A percentile compares a stretch with the other conserved stretches of the same genome.
Evolutionary conservation across 1,139 yeast species (phyloP).

Genomic region (Zygosaccharomyces pseudobailii): DNA sequence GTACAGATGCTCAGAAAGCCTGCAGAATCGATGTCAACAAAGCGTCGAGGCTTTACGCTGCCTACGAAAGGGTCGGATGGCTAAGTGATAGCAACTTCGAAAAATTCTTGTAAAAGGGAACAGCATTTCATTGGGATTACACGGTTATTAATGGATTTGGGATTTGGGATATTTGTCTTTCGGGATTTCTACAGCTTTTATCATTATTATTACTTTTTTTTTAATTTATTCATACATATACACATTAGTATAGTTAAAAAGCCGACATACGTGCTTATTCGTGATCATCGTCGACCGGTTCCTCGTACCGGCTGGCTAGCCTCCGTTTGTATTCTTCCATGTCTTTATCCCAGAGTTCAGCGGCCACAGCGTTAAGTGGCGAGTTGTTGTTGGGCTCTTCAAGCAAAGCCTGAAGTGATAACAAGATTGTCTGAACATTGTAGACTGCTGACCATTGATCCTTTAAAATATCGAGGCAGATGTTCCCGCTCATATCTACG

Average conservation of each 20-base stretch:
- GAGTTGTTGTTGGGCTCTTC: slow-evolving; percentile 52
- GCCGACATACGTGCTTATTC: background rate
- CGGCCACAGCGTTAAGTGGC: slow-evolving; percentile 46
- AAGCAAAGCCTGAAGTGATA: slow-evolving; percentile 54
- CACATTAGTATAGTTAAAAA: background rate
- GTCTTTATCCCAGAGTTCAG: slow-evolving; percentile 43
- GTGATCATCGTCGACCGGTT: slow-evolving; percentile 30
- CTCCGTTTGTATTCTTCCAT: slow-evolving; percentile 44
- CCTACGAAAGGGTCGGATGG: slow-evolving; percentile 96
- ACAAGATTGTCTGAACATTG: slow-evolving; percentile 52
- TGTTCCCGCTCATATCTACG: slow-evolving; percentile 62
- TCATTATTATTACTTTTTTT: too few species aligned
- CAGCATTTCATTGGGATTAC: background rate
- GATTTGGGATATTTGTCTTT: background rate
- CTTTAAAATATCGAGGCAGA: slow-evolving; percentile 78
- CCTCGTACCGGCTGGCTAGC: slow-evolving; percentile 43
- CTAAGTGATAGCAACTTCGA: slow-evolving; percentile 70
- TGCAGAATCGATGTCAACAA: slow-evolving; percentile 96
- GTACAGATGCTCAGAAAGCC: slow-evolving; percentile 97
- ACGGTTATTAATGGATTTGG: background rate
- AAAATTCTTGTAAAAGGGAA: slow-evolving; percentile 38
- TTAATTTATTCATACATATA: slow-evolving; percentile 1
- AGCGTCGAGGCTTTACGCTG: slow-evolving; percentile 87
- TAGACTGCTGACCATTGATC: slow-evolving; percentile 92
- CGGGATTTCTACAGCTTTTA: too few species aligned